Base-by-base conservation (phyloP, 495 filamentous ascomycete species). In the Bacidia rubella region DNA sequence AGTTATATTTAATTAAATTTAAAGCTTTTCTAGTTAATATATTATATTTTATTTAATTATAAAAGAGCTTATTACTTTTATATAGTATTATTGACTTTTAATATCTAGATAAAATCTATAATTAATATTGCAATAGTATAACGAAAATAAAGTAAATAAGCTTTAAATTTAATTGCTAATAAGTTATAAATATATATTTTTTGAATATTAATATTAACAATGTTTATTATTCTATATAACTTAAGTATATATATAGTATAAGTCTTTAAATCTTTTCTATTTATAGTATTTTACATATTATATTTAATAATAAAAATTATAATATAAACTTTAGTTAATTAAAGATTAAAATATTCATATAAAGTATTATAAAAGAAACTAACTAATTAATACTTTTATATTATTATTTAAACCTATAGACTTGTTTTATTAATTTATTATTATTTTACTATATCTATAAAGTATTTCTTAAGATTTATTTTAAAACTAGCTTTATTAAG, bases 21-120 rank as follows among this genome's bases (percentile, higher is more conserved):
- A 27, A 54, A 22, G 2, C 21, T 12, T 15, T 32, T 49, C 32
- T 49, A 49, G n/a, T 49, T 29, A 22, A 27, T 49, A 27, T 49
- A 49, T 29, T 9, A 15, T 22, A 49, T 32, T 32, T 49, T 49
- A 47, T 10, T 21, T 32, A 24, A 11, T 49, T 9, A 9, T 12
- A 9, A 27, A n/a, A n/a, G n/a, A n/a, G n/a, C n/a, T 49, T 29
- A 27, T 49, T 3, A 5, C 17, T n/a, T 27, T 27, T 49, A 49
- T n/a, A 49, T 4, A 47, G 19, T 20, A 47, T 22, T 47, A 19
- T 22, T 11, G 11, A 15, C 20, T 20, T 19, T 19, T 12, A 22
- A 21, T 47, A 47, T 47, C 10, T 35, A 35, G 29, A 35, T 35
- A 35, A 35, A 35, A 17, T 44, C 21, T 25, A 48, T 22, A 7